A percentile compares a stretch with the other conserved stretches of the same genome.
Conservation (phyloP, 768 basidiomycete species). For the Termitomyces eurrhizus region DNA sequence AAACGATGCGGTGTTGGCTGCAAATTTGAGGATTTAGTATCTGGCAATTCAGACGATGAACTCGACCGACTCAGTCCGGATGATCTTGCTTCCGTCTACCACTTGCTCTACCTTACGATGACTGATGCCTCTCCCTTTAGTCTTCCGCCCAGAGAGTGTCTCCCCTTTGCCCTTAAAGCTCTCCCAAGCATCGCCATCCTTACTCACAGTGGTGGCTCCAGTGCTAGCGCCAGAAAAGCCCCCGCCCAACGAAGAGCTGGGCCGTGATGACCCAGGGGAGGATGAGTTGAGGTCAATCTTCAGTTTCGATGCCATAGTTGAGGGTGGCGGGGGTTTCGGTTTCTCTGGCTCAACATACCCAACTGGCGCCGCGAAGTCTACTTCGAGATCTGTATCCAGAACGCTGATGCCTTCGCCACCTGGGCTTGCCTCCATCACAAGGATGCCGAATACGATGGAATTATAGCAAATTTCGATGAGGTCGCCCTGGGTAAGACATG, state of each 20-base stretch:
- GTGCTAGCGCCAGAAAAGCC: slow-evolving; percentile 55
- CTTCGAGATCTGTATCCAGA: slow-evolving; percentile 95
- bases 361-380: slow-evolving; percentile 92
- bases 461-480: slow-evolving; percentile 99
- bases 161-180: slow-evolving; percentile 96
- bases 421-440: slow-evolving; percentile 91
- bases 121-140: slow-evolving; percentile 92
- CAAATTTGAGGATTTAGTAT: slow-evolving; percentile 8
- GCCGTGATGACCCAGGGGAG: slow-evolving; percentile 82
- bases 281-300: slow-evolving; percentile 89
- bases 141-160: slow-evolving; percentile 84
- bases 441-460: slow-evolving; percentile 88
- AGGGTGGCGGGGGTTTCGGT: slow-evolving; percentile 71
- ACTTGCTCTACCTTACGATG: slow-evolving; percentile 80
- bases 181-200: slow-evolving; percentile 85
- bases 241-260: slow-evolving; percentile 69
- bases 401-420: slow-evolving; percentile 86
- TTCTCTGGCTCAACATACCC: slow-evolving; percentile 94
- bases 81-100: slow-evolving; percentile 80
- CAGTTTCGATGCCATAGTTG: slow-evolving; percentile 96
- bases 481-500: slow-evolving; percentile 89
- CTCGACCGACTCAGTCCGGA: slow-evolving; percentile 77
- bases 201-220: slow-evolving; percentile 53
- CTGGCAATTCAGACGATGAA: slow-evolving; percentile 1
- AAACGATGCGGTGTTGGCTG: slow-evolving; percentile 82